Conservation (phyloP, 2,329 filamentous ascomycete species). For the Cadophora sp. region DNA sequence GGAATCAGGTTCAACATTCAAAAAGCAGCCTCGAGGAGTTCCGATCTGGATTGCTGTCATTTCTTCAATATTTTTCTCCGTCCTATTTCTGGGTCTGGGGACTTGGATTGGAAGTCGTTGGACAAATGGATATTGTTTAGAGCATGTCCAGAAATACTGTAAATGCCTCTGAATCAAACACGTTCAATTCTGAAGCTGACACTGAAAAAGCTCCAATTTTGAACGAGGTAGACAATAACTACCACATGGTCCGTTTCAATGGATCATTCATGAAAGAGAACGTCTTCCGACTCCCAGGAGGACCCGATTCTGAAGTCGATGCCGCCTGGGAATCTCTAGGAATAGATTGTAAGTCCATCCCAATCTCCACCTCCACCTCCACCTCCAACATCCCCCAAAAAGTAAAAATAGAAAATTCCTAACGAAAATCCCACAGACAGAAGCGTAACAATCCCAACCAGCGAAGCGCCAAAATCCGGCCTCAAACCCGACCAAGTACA, state of each 20-base stretch:
- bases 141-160: conserved; percentile 40
- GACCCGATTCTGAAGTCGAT: conserved; percentile 54
- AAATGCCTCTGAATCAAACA: conserved; percentile 10
- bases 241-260: conserved; percentile 54
- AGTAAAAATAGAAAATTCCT: too few species aligned
- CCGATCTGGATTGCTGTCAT: conserved; percentile 25
- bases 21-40: conserved; percentile 15
- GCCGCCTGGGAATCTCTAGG: conserved; percentile 59
- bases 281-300: conserved; percentile 54
- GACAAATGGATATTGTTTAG: conserved; percentile 30
- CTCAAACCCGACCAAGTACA: conserved; percentile 57
- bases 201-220: conserved; percentile 44
- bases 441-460: conserved; percentile 49
- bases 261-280: conserved; percentile 60
- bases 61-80: conserved; percentile 26
- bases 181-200: conserved; percentile 1
- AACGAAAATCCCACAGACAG: conserved; percentile 45
- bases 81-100: conserved; percentile 31
- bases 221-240: conserved; percentile 52
- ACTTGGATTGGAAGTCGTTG: conserved; percentile 35
- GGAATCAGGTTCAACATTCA: conserved; percentile 21
- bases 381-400: not conserved
- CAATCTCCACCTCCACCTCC: not conserved
- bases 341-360: conserved; percentile 52
- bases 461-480: conserved; percentile 51